Evolutionary conservation across 2,329 filamentous ascomycete species (phyloP).

Genomic region (Emergomyces orientalis): DNA sequence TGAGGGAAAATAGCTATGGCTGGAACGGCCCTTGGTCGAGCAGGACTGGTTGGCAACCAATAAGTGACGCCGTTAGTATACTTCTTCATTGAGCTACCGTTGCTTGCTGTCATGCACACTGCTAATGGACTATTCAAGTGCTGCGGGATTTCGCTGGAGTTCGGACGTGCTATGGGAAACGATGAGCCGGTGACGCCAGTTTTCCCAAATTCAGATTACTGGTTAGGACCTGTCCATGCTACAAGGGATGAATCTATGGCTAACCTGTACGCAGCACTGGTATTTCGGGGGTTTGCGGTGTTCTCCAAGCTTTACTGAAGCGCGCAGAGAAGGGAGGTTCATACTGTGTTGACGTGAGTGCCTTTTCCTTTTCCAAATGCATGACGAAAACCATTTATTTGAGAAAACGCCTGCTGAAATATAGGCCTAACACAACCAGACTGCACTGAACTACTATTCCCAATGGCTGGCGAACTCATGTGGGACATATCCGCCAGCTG

Average conservation of each 20-base stretch:
- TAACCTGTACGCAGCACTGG: conserved; percentile 29
- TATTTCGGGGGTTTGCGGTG: conserved; percentile 32
- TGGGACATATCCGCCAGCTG: conserved; percentile 32
- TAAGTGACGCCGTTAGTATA: conserved; percentile 30
- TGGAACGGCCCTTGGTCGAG: conserved; percentile 42
- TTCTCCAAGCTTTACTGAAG: conserved; percentile 36
- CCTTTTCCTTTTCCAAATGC: not conserved
- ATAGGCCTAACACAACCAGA: not conserved
- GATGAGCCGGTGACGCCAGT: conserved; percentile 39
- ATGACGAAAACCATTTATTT: not conserved
- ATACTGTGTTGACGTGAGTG: conserved; percentile 35
- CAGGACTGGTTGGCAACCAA: conserved; percentile 47
- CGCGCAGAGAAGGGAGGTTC: conserved; percentile 34
- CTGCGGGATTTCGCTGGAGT: conserved; percentile 40
- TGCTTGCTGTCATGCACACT: not conserved
- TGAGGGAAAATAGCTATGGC: conserved; percentile 47
- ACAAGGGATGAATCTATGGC: not conserved
- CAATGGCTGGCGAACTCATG: conserved; percentile 35
- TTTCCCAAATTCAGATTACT: conserved; percentile 39
- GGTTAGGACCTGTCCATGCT: conserved; percentile 13
- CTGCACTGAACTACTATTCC: conserved; percentile 36
- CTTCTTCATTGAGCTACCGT: not conserved
- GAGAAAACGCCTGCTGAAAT: conserved; percentile 3
- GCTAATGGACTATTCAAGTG: conserved; percentile 16
- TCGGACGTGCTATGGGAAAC: conserved; percentile 40